Evolutionary conservation across 352 stramenopile genomes (phyloP).

Genomic region (Elongisporangium senticosum): DNA sequence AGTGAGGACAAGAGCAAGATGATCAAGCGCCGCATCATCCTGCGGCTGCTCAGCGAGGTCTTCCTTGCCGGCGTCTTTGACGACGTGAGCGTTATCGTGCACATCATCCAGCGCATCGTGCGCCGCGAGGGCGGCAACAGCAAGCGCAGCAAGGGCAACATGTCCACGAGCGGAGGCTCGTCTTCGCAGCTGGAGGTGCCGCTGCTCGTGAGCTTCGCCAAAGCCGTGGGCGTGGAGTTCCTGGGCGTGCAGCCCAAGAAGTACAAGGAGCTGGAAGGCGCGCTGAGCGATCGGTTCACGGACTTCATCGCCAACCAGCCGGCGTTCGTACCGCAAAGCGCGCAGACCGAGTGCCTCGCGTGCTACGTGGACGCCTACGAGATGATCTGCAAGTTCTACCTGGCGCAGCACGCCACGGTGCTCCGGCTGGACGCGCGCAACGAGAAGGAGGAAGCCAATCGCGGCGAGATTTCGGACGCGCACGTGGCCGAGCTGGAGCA

Average conservation of each 20-base stretch:
- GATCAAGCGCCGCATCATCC: constrained; percentile 59
- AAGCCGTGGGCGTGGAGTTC: constrained; percentile 89
- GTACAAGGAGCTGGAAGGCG: constrained; percentile 48
- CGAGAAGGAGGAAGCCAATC: constrained; percentile 87
- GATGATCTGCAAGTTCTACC: constrained; percentile 85
- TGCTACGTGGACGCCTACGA: constrained; percentile 88
- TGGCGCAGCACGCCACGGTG: constrained; percentile 86
- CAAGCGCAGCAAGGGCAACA: constrained; percentile 34
- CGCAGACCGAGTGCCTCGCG: constrained; percentile 63
- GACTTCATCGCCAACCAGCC: constrained; percentile 30
- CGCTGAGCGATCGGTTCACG: constrained; percentile 28
- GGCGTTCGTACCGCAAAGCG: constrained; percentile 47
- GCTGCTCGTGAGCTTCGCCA: constrained; percentile 93
- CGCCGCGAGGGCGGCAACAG: constrained; percentile 32
- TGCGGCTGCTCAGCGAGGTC: constrained; percentile 82
- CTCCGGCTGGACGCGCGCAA: constrained; percentile 92
- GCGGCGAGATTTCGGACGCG: constrained; percentile 65
- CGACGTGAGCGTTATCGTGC: constrained; percentile 67
- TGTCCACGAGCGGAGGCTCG: constrained; percentile 15
- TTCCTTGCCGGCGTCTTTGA: constrained; percentile 74
- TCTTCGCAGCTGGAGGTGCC: constrained; percentile 85
- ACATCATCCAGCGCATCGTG: constrained; percentile 75
- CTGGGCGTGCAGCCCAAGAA: constrained; percentile 63
- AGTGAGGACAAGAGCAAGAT: constrained; percentile 73
- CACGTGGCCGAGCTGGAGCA: constrained; percentile 71